These are phyloP conservation scores for Suillus subluteus DNA, from an alignment of 768 basidiomycete species.

Conservation along the genomic window DNA sequence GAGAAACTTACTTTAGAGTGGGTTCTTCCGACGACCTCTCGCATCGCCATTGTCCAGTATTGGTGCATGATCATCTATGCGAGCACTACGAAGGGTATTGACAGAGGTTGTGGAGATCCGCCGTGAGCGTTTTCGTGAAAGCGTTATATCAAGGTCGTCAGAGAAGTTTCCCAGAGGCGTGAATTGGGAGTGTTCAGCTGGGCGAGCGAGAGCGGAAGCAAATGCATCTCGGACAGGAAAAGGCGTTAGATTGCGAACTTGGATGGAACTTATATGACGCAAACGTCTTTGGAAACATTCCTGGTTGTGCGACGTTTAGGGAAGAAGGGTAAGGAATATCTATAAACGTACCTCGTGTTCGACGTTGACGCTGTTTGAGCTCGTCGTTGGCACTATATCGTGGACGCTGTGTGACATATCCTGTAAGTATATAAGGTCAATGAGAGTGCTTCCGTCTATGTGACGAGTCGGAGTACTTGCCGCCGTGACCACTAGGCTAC, in stretches of 20 bases:
- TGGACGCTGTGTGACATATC: constrained; percentile 27
- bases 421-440: background rate
- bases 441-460: background rate
- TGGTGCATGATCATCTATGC: constrained; percentile 46
- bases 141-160: constrained; percentile 71
- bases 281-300: constrained; percentile 58
- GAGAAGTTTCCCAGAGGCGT: constrained; percentile 58
- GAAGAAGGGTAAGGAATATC: background rate
- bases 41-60: constrained; percentile 35
- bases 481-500: no score
- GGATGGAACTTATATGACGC: constrained; percentile 72
- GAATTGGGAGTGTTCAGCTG: constrained; percentile 64
- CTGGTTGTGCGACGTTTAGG: constrained; percentile 17
- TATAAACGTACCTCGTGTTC: background rate
- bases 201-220: constrained; percentile 73
- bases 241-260: constrained; percentile 82
- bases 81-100: constrained; percentile 48
- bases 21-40: constrained; percentile 46
- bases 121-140: constrained; percentile 60
- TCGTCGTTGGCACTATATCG: constrained; percentile 14
- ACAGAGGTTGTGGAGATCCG: constrained; percentile 63
- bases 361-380: constrained; percentile 15
- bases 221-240: constrained; percentile 78
- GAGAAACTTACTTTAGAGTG: constrained; percentile 50
- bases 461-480: constrained; percentile 12